These are phyloP conservation scores for Bathelium albidoporum DNA, from an alignment of 495 filamentous ascomycete genomes.

Conservation along the genomic window DNA sequence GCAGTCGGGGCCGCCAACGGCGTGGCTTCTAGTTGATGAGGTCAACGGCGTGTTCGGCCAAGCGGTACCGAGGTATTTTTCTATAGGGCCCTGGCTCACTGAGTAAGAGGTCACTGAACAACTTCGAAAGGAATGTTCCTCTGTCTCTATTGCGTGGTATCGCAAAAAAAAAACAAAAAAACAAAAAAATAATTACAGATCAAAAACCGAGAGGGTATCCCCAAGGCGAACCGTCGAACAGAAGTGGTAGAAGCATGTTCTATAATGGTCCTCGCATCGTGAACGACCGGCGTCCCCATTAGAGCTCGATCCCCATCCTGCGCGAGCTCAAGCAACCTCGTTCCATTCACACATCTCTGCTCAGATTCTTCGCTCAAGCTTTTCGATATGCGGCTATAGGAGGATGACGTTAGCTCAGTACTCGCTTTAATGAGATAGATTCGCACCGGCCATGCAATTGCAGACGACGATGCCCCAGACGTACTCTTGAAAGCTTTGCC, in stretches of 20 bases:
- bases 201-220: background rate
- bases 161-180: too few species aligned
- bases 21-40: background rate
- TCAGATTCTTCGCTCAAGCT: background rate
- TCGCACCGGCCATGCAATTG: background rate
- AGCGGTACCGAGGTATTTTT: too few species aligned
- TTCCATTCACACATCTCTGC: background rate
- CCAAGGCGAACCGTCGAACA: background rate
- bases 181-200: background rate
- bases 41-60: background rate
- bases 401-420: background rate
- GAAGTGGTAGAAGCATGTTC: background rate
- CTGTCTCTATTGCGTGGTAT: background rate
- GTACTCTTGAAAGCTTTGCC: background rate
- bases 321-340: background rate
- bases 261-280: background rate
- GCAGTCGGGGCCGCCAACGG: background rate
- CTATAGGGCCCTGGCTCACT: too few species aligned
- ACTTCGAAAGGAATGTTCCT: background rate
- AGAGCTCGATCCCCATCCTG: background rate
- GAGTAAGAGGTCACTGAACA: too few species aligned
- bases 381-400: background rate
- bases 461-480: background rate
- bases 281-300: background rate
- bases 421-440: too few species aligned